A percentile compares a stretch with the other conserved stretches of the same genome.
Conservation (phyloP, 345 rosid genomes). For the Trapa incisa region DNA sequence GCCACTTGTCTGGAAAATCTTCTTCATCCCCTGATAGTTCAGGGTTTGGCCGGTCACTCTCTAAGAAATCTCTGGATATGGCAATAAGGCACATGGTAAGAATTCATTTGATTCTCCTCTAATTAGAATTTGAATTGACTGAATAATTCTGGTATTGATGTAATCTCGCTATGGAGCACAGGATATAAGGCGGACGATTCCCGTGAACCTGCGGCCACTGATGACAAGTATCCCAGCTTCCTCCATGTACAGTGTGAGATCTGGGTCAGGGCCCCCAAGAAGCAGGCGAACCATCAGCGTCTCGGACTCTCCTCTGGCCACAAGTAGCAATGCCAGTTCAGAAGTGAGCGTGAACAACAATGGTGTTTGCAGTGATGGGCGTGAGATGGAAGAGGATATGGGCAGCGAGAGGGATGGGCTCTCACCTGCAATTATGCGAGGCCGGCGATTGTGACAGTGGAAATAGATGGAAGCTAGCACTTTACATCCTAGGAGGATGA, state of each 20-base stretch:
- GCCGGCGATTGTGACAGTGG: constrained; percentile 33
- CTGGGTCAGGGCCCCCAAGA: constrained; percentile 69
- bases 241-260: constrained; percentile 91
- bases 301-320: constrained; percentile 87
- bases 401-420: constrained; percentile 52
- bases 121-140: background rate
- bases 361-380: constrained; percentile 46
- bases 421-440: constrained; percentile 43
- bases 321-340: constrained; percentile 95
- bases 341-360: constrained; percentile 79
- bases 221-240: constrained; percentile 97
- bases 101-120: background rate
- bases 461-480: no score
- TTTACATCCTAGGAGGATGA: no score
- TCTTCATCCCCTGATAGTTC: constrained; percentile 78
- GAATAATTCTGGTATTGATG: no score
- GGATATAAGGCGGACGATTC: constrained; percentile 90
- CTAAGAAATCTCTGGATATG: constrained; percentile 98
- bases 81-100: constrained; percentile 96
- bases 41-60: constrained; percentile 87
- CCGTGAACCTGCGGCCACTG: constrained; percentile 73
- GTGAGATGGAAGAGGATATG: constrained; percentile 50
- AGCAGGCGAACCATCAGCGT: constrained; percentile 59
- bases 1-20: constrained; percentile 54
- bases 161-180: constrained; percentile 15